Evolutionary conservation across 2,329 filamentous ascomycete genomes (phyloP).

Genomic region (Curvularia hawaiiensis): DNA sequence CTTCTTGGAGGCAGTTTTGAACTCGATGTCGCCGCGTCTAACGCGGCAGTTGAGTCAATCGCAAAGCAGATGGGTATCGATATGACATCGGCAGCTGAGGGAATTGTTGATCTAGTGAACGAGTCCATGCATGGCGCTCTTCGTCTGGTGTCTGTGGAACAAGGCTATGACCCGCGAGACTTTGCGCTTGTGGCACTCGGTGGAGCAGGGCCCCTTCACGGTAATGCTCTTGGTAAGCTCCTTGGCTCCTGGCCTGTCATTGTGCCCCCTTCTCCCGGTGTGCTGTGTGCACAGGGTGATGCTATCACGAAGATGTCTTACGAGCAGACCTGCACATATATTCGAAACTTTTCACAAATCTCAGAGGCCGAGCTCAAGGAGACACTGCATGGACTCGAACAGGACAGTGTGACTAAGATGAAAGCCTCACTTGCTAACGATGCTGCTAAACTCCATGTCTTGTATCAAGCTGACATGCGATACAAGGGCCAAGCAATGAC

Average conservation of each 20-base stretch:
- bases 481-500: conserved; percentile 55
- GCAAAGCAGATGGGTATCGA: conserved; percentile 55
- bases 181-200: conserved; percentile 59
- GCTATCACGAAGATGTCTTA: conserved; percentile 57
- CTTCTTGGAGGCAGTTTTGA: conserved; percentile 55
- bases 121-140: conserved; percentile 59
- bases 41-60: conserved; percentile 49
- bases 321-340: conserved; percentile 54
- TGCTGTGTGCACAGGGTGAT: conserved; percentile 58
- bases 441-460: conserved; percentile 37
- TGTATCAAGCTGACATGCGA: conserved; percentile 54
- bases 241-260: conserved; percentile 59
- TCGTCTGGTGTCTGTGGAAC: conserved; percentile 57
- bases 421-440: conserved; percentile 43
- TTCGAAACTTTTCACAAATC: conserved; percentile 49
- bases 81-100: conserved; percentile 52
- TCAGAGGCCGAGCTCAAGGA: conserved; percentile 41
- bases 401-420: conserved; percentile 48
- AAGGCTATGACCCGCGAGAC: conserved; percentile 57
- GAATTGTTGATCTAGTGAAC: conserved; percentile 57
- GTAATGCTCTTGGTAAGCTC: conserved; percentile 56
- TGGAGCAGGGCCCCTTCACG: conserved; percentile 58
- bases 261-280: conserved; percentile 57
- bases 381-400: conserved; percentile 45
- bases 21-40: conserved; percentile 52